Conservation (phyloP, 768 basidiomycete species). For the Tricholoma sp. region DNA sequence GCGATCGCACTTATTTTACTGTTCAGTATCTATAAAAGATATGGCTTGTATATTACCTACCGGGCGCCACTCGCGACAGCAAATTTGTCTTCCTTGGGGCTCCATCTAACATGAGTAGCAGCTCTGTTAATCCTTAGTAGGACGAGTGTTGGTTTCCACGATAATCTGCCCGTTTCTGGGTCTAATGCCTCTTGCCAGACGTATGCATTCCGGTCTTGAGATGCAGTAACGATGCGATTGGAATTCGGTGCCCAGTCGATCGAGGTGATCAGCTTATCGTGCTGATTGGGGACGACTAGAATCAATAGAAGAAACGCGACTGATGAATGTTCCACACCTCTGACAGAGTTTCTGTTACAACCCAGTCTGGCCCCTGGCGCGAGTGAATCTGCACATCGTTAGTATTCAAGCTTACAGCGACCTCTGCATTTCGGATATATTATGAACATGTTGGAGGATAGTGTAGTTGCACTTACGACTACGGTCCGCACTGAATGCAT, state of each 20-base stretch:
- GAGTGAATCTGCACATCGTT: slow-evolving; percentile 83
- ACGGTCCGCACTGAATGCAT: slow-evolving; percentile 88
- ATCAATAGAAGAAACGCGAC: neutral
- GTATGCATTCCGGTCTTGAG: slow-evolving; percentile 98
- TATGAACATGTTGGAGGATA: neutral
- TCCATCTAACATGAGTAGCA: slow-evolving; percentile 94
- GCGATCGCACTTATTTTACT: slow-evolving; percentile 69
- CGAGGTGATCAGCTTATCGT: slow-evolving; percentile 96
- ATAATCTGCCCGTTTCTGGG: slow-evolving; percentile 57
- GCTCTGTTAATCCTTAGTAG: slow-evolving; percentile 92
- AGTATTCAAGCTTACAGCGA: slow-evolving; percentile 87
- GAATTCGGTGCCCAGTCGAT: slow-evolving; percentile 98
- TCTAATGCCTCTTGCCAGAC: slow-evolving; percentile 90
- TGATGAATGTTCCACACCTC: slow-evolving; percentile 51
- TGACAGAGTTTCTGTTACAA: slow-evolving; percentile 66
- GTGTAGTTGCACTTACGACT: slow-evolving; percentile 51
- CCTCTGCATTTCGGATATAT: slow-evolving; percentile 46
- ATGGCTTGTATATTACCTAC: slow-evolving; percentile 34
- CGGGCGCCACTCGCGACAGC: slow-evolving; percentile 96
- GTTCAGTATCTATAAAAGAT: slow-evolving; percentile 2
- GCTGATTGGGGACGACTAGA: slow-evolving; percentile 41
- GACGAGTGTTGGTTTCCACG: slow-evolving; percentile 98
- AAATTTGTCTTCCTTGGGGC: slow-evolving; percentile 97
- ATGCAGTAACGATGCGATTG: slow-evolving; percentile 96
- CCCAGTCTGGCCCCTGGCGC: slow-evolving; percentile 65